Evolutionary conservation across 768 basidiomycete genomes (phyloP).

Genomic region (Gymnopilus junonius): DNA sequence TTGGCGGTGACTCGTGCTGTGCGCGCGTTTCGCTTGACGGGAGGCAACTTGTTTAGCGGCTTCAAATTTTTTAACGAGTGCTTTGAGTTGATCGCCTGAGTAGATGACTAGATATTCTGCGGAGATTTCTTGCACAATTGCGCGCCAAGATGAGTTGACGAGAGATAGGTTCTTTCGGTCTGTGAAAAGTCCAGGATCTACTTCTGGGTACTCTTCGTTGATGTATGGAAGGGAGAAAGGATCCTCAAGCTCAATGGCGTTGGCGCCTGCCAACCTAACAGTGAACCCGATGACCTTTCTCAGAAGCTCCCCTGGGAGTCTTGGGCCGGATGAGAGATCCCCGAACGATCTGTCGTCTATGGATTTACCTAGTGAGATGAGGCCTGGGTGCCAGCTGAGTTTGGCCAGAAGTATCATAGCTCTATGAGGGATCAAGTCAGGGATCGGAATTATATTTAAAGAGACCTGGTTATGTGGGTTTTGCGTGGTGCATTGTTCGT

Average conservation of each 20-base stretch:
- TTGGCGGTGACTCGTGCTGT: conserved; percentile 9
- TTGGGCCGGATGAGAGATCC: background rate
- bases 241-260: conserved; percentile 39
- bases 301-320: conserved; percentile 34
- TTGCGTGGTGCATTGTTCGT: background rate
- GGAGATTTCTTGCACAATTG: conserved; percentile 40
- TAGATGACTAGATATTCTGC: conserved; percentile 46
- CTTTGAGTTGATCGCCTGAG: conserved; percentile 36
- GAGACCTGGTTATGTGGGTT: background rate
- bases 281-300: conserved; percentile 39
- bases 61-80: conserved; percentile 40
- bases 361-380: background rate
- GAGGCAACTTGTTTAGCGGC: conserved; percentile 20
- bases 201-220: conserved; percentile 32
- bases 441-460: background rate
- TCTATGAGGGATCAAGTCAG: background rate
- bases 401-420: background rate
- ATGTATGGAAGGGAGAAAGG: conserved; percentile 39
- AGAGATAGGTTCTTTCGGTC: conserved; percentile 35
- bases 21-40: background rate
- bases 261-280: conserved; percentile 36
- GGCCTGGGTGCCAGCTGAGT: background rate
- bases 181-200: conserved; percentile 32
- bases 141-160: conserved; percentile 43
- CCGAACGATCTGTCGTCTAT: background rate